A percentile compares a stretch with the other conserved stretches of the same genome.
Conservation (phyloP, 257 asterid genomes). For the Vinca minor region DNA sequence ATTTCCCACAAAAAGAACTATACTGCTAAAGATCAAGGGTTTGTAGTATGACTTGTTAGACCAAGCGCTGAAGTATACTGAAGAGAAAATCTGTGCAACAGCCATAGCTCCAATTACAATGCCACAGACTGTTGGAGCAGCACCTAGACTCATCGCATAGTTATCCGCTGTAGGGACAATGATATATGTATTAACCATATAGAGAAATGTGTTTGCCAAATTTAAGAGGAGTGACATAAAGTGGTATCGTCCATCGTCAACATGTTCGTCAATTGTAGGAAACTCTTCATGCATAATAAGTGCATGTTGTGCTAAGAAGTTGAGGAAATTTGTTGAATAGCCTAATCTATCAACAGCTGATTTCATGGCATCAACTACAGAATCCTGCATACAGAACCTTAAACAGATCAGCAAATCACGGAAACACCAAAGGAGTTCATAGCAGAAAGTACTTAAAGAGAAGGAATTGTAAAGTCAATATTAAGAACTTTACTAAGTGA, state of each 20-base stretch:
- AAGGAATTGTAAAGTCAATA: not conserved
- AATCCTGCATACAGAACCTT: slow-evolving; percentile 49
- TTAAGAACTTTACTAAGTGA: not conserved
- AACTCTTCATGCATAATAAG: slow-evolving; percentile 94
- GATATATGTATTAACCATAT: slow-evolving; percentile 95
- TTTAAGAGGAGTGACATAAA: slow-evolving; percentile 84
- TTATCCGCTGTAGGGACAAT: slow-evolving; percentile 99
- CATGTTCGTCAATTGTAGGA: slow-evolving; percentile 59
- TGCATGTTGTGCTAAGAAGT: slow-evolving; percentile 92
- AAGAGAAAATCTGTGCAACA: slow-evolving; percentile 90
- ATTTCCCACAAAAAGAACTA: slow-evolving; percentile 66
- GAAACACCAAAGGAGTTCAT: slow-evolving; percentile 6
- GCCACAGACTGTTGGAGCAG: slow-evolving; percentile 98
- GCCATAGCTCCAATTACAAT: slow-evolving; percentile 97
- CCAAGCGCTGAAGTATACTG: slow-evolving; percentile 99
- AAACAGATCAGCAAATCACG: slow-evolving; percentile 16
- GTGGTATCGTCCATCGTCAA: slow-evolving; percentile 74
- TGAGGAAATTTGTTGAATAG: slow-evolving; percentile 81
- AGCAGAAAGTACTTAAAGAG: not conserved
- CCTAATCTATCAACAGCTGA: slow-evolving; percentile 82
- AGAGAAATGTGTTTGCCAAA: slow-evolving; percentile 90
- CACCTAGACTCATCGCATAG: slow-evolving; percentile 94
- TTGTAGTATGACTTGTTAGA: slow-evolving; percentile 84
- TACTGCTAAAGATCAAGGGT: slow-evolving; percentile 89
- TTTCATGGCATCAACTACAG: slow-evolving; percentile 71